Base-by-base conservation (phyloP, 352 stramenopile genomes). In the Pythium oligandrum region DNA sequence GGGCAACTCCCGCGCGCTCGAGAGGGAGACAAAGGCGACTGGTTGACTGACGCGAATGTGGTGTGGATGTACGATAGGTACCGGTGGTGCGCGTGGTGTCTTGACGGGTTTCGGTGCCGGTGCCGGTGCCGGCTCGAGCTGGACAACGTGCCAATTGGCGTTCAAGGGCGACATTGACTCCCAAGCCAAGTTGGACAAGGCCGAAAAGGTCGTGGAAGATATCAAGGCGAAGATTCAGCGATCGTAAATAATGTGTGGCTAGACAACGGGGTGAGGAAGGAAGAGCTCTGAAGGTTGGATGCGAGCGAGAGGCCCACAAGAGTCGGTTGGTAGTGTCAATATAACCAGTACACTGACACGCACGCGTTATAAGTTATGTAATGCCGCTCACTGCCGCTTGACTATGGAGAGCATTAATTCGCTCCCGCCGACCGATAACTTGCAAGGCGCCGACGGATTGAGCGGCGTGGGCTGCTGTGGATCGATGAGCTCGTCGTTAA, bases 61-160 rank as follows among this genome's bases (percentile, higher is more conserved):
- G 51, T 52, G 35, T 52, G 45, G 26, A 31, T 32, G 26, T 39
- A 51, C 38, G 45, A 56, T 42, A 92, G 82, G 82, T 50, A 82
- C 79, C 53, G 71, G 83, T 31, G 64, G 66, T 49, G 78, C 70
- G 11, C 83, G 83, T 38, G 78, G 77, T 47, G 62, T 75, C 34
- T 52, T 93, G 39, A 87, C 81, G 53, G 83, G 83, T 48, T 70
- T 93, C 6, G 83, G 83, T 37, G 81, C 81, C 0, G 83, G 83
- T 37, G 52, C 78, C 1, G 83, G 81, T 43, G 77, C 80, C 6
- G 83, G 83, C 8, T 90, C 81, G 45, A 92, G 79, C 66, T 93
- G 83, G 83, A 93, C 78, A 53, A 91, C 80, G 44, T 93, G 83
- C 63, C 81, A 90, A 59, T 53, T 94, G 64, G 83, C 81, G 31